A percentile compares a stretch with the other conserved stretches of the same genome.
Evolutionary conservation across 306 rosid species (phyloP).

Genomic region (Ormosia emarginata): DNA sequence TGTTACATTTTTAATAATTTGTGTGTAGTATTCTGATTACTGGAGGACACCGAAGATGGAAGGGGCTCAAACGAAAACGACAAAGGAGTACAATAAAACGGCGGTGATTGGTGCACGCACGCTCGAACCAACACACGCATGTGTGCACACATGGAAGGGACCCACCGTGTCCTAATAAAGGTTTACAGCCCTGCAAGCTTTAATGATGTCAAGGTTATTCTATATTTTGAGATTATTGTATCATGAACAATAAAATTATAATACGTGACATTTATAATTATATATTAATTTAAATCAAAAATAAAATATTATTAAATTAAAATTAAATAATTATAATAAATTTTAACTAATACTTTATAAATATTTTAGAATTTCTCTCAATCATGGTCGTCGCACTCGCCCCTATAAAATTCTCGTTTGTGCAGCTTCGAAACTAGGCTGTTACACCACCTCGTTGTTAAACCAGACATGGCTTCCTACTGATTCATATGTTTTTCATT

Average conservation of each 20-base stretch:
- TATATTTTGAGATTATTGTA: no score
- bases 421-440: not conserved
- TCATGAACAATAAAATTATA: no score
- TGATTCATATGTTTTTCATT: not conserved
- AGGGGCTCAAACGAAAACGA: not conserved
- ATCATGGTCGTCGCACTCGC: not conserved
- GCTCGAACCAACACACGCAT: slow-evolving; percentile 26
- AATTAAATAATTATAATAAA: no score
- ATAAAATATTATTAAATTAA: no score
- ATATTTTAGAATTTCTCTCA: no score
- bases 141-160: slow-evolving; percentile 57
- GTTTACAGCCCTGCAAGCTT: slow-evolving; percentile 32
- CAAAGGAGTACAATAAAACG: not conserved
- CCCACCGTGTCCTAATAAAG: slow-evolving; percentile 46
- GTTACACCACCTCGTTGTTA: slow-evolving; percentile 14
- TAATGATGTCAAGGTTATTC: not conserved
- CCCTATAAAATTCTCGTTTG: not conserved
- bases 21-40: no score
- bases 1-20: no score
- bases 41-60: no score
- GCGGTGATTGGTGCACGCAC: slow-evolving; percentile 36
- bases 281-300: no score
- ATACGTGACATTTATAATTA: no score
- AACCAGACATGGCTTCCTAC: not conserved
- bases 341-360: no score